phyloP scores from a whole-genome alignment of 2,329 filamentous ascomycete species.

The Tolypocladium tropicale region DNA sequence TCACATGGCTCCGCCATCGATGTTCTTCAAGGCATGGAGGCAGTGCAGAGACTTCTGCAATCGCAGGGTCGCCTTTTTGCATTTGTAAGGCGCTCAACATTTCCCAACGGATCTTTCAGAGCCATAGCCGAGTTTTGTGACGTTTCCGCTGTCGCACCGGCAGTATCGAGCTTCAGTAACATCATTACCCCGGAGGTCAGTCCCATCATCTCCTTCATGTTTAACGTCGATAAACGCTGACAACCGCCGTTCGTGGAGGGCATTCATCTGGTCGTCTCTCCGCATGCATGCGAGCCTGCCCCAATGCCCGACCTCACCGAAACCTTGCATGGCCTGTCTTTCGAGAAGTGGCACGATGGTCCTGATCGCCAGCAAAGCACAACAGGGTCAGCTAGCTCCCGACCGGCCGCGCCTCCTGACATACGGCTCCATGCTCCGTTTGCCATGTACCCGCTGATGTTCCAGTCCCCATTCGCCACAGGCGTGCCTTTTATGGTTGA shows the following conservation, averaged over 20 bases:
- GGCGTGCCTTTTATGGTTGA: constrained; percentile 19
- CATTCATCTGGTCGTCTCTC: constrained; percentile 13
- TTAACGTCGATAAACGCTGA: neutral
- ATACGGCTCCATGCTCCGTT: constrained; percentile 14
- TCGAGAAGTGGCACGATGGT: constrained; percentile 6
- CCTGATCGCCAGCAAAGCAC: constrained; percentile 4
- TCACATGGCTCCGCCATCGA: constrained; percentile 9
- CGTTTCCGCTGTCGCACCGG: constrained; percentile 28
- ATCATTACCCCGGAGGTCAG: constrained; percentile 15
- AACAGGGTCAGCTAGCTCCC: constrained; percentile 1
- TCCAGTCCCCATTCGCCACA: constrained; percentile 17
- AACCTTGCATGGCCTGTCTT: constrained; percentile 10
- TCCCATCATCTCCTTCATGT: neutral
- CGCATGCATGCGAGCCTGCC: constrained; percentile 3
- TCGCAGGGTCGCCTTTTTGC: constrained; percentile 42
- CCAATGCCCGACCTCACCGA: constrained; percentile 4
- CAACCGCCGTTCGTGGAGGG: constrained; percentile 6
- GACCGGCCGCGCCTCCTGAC: constrained; percentile 4
- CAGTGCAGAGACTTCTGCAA: constrained; percentile 25
- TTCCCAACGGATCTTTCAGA: constrained; percentile 31
- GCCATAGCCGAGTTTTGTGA: constrained; percentile 45
- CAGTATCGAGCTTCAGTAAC: constrained; percentile 24
- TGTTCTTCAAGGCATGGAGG: constrained; percentile 24
- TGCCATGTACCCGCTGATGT: constrained; percentile 22
- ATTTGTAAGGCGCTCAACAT: constrained; percentile 31